A percentile compares a stretch with the other conserved stretches of the same genome.
phyloP scores from a whole-genome alignment of 805 yeast genomes.

The Wickerhamomyces rabaulensis region DNA sequence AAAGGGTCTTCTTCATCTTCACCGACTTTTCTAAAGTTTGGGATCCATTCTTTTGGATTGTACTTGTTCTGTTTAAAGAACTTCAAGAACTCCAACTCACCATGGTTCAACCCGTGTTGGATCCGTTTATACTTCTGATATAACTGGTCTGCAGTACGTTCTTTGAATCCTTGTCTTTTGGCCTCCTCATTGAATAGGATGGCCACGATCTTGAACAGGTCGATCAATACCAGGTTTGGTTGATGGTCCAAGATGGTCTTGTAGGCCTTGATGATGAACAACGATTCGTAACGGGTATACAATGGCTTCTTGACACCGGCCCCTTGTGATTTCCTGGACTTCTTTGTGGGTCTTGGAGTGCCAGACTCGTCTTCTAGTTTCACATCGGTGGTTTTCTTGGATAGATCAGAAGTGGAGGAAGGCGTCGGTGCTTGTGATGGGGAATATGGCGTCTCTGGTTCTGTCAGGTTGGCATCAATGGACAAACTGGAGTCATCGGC shows the following conservation, averaged over 20 bases:
- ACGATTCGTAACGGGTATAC: slow-evolving; percentile 21
- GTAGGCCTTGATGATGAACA: slow-evolving; percentile 20
- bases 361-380: slow-evolving; percentile 2
- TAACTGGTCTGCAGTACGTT: slow-evolving; percentile 22
- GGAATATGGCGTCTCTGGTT: not conserved
- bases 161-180: slow-evolving; percentile 17
- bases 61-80: slow-evolving; percentile 15
- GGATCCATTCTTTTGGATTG: slow-evolving; percentile 22
- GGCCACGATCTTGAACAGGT: slow-evolving; percentile 19
- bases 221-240: slow-evolving; percentile 19
- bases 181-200: slow-evolving; percentile 21
- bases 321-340: slow-evolving; percentile 22
- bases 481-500: not conserved
- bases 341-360: slow-evolving; percentile 5
- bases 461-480: not conserved
- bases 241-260: slow-evolving; percentile 13
- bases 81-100: slow-evolving; percentile 18
- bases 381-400: not conserved
- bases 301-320: slow-evolving; percentile 24
- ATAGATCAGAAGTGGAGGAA: not conserved
- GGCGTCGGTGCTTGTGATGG: not conserved
- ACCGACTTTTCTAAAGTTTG: slow-evolving; percentile 9
- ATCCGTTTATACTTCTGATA: slow-evolving; percentile 25
- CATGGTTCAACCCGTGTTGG: slow-evolving; percentile 21
- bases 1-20: slow-evolving; percentile 9